Percentiles rank a stretch among this genome's conserved stretches.
phyloP scores from a whole-genome alignment of 441 rosid genomes.

The Gossypium davidsonii region DNA sequence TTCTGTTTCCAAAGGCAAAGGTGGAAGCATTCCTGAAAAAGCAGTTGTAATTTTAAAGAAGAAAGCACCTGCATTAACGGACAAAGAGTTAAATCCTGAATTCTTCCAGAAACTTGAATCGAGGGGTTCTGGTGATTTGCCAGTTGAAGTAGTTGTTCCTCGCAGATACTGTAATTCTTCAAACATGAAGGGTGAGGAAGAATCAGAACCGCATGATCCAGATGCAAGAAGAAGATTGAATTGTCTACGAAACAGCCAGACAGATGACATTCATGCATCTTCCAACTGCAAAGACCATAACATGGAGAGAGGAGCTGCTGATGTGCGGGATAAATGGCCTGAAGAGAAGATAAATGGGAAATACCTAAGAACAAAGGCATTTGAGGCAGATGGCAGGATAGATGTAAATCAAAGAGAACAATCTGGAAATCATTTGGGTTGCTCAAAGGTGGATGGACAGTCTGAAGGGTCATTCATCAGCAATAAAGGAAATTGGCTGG shows the following conservation, averaged over 20 bases:
- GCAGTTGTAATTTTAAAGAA: slow-evolving; percentile 83
- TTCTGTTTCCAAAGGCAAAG: slow-evolving; percentile 52
- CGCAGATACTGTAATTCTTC: slow-evolving; percentile 58
- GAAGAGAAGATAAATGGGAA: slow-evolving; percentile 40
- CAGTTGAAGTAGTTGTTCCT: slow-evolving; percentile 93
- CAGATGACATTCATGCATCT: slow-evolving; percentile 44
- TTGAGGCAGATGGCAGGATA: slow-evolving; percentile 43
- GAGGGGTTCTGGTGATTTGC: slow-evolving; percentile 69
- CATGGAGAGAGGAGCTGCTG: slow-evolving; percentile 43
- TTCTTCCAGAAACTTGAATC: slow-evolving; percentile 89
- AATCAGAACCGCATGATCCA: slow-evolving; percentile 39
- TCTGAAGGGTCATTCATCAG: slow-evolving; percentile 66
- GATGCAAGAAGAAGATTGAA: slow-evolving; percentile 47
- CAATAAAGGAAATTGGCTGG: slow-evolving; percentile 85
- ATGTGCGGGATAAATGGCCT: slow-evolving; percentile 26
- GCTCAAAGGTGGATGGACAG: slow-evolving; percentile 56
- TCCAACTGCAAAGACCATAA: slow-evolving; percentile 34
- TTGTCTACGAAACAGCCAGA: slow-evolving; percentile 38
- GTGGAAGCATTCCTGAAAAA: slow-evolving; percentile 61
- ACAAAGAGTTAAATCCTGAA: slow-evolving; percentile 84
- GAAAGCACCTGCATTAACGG: slow-evolving; percentile 73
- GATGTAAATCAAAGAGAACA: slow-evolving; percentile 50
- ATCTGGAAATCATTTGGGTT: slow-evolving; percentile 43
- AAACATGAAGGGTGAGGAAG: slow-evolving; percentile 52
- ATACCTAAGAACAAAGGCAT: slow-evolving; percentile 48